Conservation (phyloP, 306 rosid genomes). For the Casuarina cunninghamiana region DNA sequence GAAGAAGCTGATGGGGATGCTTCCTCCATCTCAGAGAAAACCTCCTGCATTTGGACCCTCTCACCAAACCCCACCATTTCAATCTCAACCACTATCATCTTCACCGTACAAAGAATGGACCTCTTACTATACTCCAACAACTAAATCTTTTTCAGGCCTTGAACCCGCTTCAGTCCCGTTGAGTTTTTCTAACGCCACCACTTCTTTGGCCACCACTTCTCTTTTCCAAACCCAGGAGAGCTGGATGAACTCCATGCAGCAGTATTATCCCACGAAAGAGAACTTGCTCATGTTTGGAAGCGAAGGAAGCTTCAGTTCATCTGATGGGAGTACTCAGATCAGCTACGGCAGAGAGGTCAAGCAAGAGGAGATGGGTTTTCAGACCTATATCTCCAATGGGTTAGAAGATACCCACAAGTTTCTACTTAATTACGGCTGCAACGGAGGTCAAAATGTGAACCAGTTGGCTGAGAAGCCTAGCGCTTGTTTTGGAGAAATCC, state of each 20-base stretch:
- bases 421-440: slow-evolving; percentile 30
- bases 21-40: slow-evolving; percentile 38
- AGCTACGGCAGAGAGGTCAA: slow-evolving; percentile 42
- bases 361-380: slow-evolving; percentile 53
- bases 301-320: slow-evolving; percentile 72
- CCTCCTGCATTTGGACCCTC: slow-evolving; percentile 31
- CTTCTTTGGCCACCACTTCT: slow-evolving; percentile 25
- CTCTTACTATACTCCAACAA: slow-evolving; percentile 27
- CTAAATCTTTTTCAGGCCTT: slow-evolving; percentile 33
- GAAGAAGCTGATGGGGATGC: slow-evolving; percentile 72
- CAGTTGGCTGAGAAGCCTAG: slow-evolving; percentile 41
- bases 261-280: slow-evolving; percentile 38
- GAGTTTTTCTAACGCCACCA: slow-evolving; percentile 25
- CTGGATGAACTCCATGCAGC: slow-evolving; percentile 38
- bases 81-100: slow-evolving; percentile 27
- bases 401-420: slow-evolving; percentile 34
- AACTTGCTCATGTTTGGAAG: slow-evolving; percentile 56
- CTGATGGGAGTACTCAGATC: slow-evolving; percentile 69
- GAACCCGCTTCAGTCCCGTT: slow-evolving; percentile 30
- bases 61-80: slow-evolving; percentile 21
- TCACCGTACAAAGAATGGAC: slow-evolving; percentile 26
- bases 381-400: slow-evolving; percentile 20
- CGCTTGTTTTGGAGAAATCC: slow-evolving; percentile 35
- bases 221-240: slow-evolving; percentile 47
- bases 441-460: slow-evolving; percentile 23